Evolutionary conservation across 2,329 filamentous ascomycete genomes (phyloP).

Genomic region (Pyrenochaeta sp.): DNA sequence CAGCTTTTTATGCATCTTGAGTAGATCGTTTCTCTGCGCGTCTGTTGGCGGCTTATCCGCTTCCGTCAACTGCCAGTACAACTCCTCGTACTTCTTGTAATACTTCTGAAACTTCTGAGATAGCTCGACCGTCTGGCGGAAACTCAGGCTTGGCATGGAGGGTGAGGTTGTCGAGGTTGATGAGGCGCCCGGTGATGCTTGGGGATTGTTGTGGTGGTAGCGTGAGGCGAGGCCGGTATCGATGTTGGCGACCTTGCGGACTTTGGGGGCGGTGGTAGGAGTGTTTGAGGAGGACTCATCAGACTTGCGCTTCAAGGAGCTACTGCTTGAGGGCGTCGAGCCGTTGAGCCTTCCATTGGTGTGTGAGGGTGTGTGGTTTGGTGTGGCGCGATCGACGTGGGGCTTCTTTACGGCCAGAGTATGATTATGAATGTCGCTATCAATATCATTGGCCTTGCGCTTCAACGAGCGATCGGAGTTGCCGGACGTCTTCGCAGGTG

Average conservation of each 20-base stretch:
- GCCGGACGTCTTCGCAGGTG: constrained; percentile 42
- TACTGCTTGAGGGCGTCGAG: constrained; percentile 38
- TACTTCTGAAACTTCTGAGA: constrained; percentile 64
- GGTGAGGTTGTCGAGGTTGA: constrained; percentile 46
- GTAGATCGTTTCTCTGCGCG: constrained; percentile 62
- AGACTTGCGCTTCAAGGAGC: constrained; percentile 57
- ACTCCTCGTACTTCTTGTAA: constrained; percentile 65
- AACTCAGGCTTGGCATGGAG: constrained; percentile 47
- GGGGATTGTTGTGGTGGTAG: constrained; percentile 43
- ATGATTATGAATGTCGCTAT: constrained; percentile 49
- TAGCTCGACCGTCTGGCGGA: constrained; percentile 55
- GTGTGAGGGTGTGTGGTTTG: constrained; percentile 40
- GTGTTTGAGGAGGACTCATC: constrained; percentile 47
- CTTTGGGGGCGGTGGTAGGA: constrained; percentile 35
- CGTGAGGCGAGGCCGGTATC: constrained; percentile 47
- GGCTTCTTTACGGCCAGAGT: constrained; percentile 44
- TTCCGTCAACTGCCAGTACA: constrained; percentile 60
- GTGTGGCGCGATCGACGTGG: constrained; percentile 37
- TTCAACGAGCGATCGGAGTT: constrained; percentile 48
- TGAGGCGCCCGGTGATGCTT: constrained; percentile 44
- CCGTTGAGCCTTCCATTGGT: constrained; percentile 38
- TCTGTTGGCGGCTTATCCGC: constrained; percentile 54
- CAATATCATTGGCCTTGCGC: constrained; percentile 53
- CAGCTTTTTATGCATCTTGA: constrained; percentile 62
- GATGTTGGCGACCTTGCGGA: constrained; percentile 46